Base-by-base conservation (phyloP, 2,329 filamentous ascomycete genomes). In the Emergomyces pasteurianus region DNA sequence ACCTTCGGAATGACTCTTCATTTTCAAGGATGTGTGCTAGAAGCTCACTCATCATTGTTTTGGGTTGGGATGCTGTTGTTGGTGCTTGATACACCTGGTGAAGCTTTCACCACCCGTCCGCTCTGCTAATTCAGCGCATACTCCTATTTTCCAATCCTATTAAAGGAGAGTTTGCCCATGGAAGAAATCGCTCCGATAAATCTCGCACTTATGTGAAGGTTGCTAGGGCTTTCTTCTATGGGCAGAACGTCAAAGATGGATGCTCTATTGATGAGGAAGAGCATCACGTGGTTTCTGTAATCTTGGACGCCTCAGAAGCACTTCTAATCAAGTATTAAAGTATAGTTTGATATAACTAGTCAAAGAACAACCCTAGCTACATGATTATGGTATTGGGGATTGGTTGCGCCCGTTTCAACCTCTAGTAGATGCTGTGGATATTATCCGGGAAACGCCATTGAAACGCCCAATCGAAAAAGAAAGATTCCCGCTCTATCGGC, bases 11-110 rank as follows among this genome's bases (percentile, higher is more conserved):
- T 64, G 83, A 81, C 53, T 80, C 76, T 70, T 87, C 83, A 65
- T 85, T 79, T 47, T 81, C 73, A 58, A 83, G 73, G 60, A 88
- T 80, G 69, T 83, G 92, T 58, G 84, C 80, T 53, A 90, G 79
- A 61, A 92, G 83, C 69, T 88, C 83, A 67, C 81, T 73, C 75
- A 77, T 77, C 10, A 42, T 21, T 46, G 31, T 56, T 31, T 47
- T 38, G 42, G 9, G n/a, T 56, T 38, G 18, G 16, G 18, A n/a
- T 28, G n/a, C n/a, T n/a, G 55, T 26, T 31, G 40, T 14, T 28
- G 55, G 26, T 31, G 31, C 21, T 26, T 4, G 40, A 46, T 12
- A 2, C 40, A 46, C 26, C n/a, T 46, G 34, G 40, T 47, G 40
- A 46, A 38, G 34, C 31, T 38, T 55, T 40, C 52, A 40, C 34